phyloP scores from a whole-genome alignment of 1,284 basidiomycete genomes.

The Tylopilus sp. region DNA sequence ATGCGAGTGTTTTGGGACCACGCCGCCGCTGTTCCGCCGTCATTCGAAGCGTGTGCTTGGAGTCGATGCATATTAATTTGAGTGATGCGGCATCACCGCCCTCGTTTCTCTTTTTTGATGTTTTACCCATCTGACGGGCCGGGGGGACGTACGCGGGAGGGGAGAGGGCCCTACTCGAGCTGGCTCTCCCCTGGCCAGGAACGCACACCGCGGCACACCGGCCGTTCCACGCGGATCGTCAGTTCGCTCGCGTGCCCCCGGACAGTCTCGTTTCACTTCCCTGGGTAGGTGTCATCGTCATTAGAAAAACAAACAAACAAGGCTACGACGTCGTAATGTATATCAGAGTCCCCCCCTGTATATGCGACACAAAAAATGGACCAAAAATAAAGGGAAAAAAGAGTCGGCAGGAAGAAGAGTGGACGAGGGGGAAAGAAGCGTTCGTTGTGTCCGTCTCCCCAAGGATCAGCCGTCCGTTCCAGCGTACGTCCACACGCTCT shows the following conservation, averaged over 20 bases:
- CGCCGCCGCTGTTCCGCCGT: too few relatives aligned
- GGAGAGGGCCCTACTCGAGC: too few relatives aligned
- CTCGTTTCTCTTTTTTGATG: too few relatives aligned
- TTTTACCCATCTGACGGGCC: too few relatives aligned
- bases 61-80: too few relatives aligned
- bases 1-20: too few relatives aligned
- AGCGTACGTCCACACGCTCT: slow-evolving; percentile 27
- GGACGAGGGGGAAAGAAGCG: not conserved
- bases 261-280: slow-evolving; percentile 15
- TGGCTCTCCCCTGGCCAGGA: too few relatives aligned
- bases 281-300: slow-evolving; percentile 21
- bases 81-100: too few relatives aligned
- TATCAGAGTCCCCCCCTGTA: slow-evolving; percentile 14
- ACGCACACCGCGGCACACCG: too few relatives aligned
- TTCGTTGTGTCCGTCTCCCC: slow-evolving; percentile 26
- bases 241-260: slow-evolving; percentile 15
- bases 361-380: slow-evolving; percentile 12
- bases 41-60: too few relatives aligned
- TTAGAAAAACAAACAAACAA: slow-evolving; percentile 17
- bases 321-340: slow-evolving; percentile 30
- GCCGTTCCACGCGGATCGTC: not conserved
- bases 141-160: too few relatives aligned
- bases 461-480: slow-evolving; percentile 19
- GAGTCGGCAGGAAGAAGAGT: slow-evolving; percentile 6
- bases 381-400: slow-evolving; percentile 2